Evolutionary conservation across 805 yeast genomes (phyloP).

Genomic region (Cyberlindnera galapagoensis): DNA sequence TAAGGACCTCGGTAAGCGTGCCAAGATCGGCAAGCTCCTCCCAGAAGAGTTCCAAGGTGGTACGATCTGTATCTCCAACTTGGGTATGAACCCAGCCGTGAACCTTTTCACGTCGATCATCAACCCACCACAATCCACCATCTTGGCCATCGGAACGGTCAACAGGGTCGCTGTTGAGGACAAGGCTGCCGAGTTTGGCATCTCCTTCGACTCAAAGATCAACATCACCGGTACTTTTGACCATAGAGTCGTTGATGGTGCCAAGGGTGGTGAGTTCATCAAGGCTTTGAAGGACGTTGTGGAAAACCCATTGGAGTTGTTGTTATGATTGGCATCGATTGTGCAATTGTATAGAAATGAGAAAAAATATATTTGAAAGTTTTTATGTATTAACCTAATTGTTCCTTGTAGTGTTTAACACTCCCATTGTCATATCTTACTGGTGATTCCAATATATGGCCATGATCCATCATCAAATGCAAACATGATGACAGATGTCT

Average conservation of each 20-base stretch:
- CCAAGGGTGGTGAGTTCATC: conserved; percentile 95
- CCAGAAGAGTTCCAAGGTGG: conserved; percentile 99
- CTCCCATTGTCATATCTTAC: too few species aligned
- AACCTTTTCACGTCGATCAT: conserved; percentile 90
- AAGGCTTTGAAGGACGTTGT: conserved; percentile 83
- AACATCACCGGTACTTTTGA: conserved; percentile 95
- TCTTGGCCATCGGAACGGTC: conserved; percentile 90
- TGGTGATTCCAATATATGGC: too few species aligned
- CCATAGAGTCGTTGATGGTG: conserved; percentile 97
- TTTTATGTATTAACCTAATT: too few species aligned
- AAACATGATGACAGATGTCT: too few species aligned
- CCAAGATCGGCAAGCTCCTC: conserved; percentile 83
- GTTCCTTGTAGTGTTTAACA: too few species aligned
- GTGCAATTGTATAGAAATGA: too few species aligned
- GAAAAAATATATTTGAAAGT: too few species aligned
- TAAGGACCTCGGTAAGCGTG: conserved; percentile 93
- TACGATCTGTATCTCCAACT: conserved; percentile 94
- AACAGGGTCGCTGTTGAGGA: conserved; percentile 93
- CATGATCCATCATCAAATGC: too few species aligned
- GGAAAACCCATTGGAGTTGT: conserved; percentile 93
- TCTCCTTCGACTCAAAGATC: conserved; percentile 86
- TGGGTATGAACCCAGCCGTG: conserved; percentile 98
- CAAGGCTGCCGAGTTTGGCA: conserved; percentile 82
- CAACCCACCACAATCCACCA: conserved; percentile 96
- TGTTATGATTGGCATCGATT: too few species aligned